Percentiles rank a stretch among this genome's conserved stretches.
Evolutionary conservation across 2,329 filamentous ascomycete species (phyloP).

Genomic region (Pyrenochaeta sp.): DNA sequence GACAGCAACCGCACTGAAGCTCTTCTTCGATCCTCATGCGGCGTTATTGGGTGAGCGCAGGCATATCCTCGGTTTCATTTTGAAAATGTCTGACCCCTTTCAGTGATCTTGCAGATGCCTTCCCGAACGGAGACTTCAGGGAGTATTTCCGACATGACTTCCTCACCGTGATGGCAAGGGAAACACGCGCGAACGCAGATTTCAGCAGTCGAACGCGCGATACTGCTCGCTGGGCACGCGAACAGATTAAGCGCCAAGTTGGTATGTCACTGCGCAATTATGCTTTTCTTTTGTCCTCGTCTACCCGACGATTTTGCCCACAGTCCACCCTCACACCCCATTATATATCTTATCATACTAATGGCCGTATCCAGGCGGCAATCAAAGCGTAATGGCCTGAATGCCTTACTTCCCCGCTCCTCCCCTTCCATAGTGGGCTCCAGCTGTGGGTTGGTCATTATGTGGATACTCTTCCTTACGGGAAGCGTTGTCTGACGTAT

Average conservation of each 20-base stretch:
- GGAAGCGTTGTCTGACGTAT: conserved; percentile 16
- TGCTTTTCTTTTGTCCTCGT: conserved; percentile 14
- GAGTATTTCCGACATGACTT: conserved; percentile 90
- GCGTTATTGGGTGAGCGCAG: conserved; percentile 87
- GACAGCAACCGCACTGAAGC: conserved; percentile 92
- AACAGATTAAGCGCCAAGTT: conserved; percentile 94
- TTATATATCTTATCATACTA: conserved; percentile 32
- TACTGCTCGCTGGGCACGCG: conserved; percentile 95
- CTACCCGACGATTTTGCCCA: neutral
- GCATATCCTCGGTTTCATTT: neutral
- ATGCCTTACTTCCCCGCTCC: conserved; percentile 11
- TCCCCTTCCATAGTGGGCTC: conserved; percentile 18
- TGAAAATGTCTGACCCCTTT: conserved; percentile 45
- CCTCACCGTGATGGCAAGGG: conserved; percentile 88
- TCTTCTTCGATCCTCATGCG: conserved; percentile 93
- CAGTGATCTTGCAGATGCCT: conserved; percentile 93
- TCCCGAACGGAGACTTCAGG: conserved; percentile 86
- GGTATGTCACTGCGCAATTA: conserved; percentile 42
- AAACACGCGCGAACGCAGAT: conserved; percentile 88
- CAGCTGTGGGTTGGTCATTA: conserved; percentile 20
- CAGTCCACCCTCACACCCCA: conserved; percentile 4
- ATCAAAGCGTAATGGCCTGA: conserved; percentile 49
- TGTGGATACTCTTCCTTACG: conserved; percentile 19
- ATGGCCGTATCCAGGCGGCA: conserved; percentile 40
- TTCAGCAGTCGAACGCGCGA: conserved; percentile 86